Conservation (phyloP, 2,329 filamentous ascomycete species). For the Pleurostoma richardsiae region DNA sequence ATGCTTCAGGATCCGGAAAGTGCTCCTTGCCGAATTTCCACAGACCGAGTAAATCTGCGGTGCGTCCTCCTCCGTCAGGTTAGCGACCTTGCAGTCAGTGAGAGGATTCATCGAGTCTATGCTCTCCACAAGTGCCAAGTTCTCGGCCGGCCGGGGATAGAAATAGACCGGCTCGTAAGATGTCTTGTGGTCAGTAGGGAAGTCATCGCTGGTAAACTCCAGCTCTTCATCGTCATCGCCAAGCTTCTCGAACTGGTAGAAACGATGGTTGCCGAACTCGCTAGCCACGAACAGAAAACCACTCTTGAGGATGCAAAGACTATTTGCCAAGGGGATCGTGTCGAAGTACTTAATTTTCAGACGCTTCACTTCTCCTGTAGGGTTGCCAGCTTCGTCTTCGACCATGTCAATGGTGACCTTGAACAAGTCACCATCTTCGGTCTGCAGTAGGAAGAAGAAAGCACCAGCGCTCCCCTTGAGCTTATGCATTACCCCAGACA, state of each 20-base stretch:
- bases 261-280: slow-evolving; percentile 87
- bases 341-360: slow-evolving; percentile 98
- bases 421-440: slow-evolving; percentile 97
- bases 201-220: slow-evolving; percentile 80
- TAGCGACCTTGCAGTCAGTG: slow-evolving; percentile 86
- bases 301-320: slow-evolving; percentile 87
- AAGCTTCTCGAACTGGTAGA: slow-evolving; percentile 96
- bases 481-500: slow-evolving; percentile 94
- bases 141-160: slow-evolving; percentile 71
- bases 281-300: slow-evolving; percentile 91
- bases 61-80: slow-evolving; percentile 85
- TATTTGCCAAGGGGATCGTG: slow-evolving; percentile 83
- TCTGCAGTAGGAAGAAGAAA: slow-evolving; percentile 96
- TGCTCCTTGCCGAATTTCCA: slow-evolving; percentile 81
- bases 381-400: slow-evolving; percentile 71
- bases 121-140: slow-evolving; percentile 78
- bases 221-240: slow-evolving; percentile 91
- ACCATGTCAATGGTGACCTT: slow-evolving; percentile 92
- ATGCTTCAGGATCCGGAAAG: slow-evolving; percentile 88
- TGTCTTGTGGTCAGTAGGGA: slow-evolving; percentile 67
- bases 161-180: slow-evolving; percentile 80
- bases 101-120: slow-evolving; percentile 88
- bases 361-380: slow-evolving; percentile 74
- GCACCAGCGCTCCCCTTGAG: slow-evolving; percentile 76
- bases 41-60: slow-evolving; percentile 94